Base-by-base conservation (phyloP, 768 basidiomycete genomes). In the Phaffia tasmanica region DNA sequence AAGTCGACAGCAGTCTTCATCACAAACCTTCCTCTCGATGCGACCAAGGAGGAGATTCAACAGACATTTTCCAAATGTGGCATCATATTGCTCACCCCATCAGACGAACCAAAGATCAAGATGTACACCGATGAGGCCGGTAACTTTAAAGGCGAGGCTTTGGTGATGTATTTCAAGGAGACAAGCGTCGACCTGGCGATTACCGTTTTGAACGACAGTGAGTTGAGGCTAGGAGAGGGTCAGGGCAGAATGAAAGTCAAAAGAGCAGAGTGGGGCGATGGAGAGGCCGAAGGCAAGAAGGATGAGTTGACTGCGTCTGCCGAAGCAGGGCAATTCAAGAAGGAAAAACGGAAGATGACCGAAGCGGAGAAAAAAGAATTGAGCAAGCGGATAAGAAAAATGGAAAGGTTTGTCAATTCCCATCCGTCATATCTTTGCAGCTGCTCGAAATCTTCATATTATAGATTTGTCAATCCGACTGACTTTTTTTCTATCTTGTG, bases 131-230 rank as follows among this genome's bases (percentile, higher is more conserved):
- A 83, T 67, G 89, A 89, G 6, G 49, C 30, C 21, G 92, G 93
- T 46, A 74, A 81, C 29, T 95, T 97, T 77, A 95, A 83, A 71
- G 94, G 95, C 49, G 94, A 98, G 71, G 94, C 92, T 2, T 78
- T 98, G 70, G 86, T 99, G 65, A 91, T 97, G 46, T 99, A 88
- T 77, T 94, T 97, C 81, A 95, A 95, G 76, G 91, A 94, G 75
- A 93, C 91, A 68, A 89, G 87, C n/a, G 95, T 98, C 23, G 77
- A 79, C 3, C 80, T 98, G 63, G 94, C 93, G 11, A 73, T 88
- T 69, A 86, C 81, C 71, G 79, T 98, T 62, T 79, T 98, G 68
- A 93, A 97, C 75, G 94, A 97, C 67, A 89, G 89, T 1, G 92
- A 95, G 75, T 78, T 99, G 68, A 80, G 90, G 66, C 72, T 94